Conservation (phyloP, 805 yeast species). For the Cyberlindnera bimundalis region DNA sequence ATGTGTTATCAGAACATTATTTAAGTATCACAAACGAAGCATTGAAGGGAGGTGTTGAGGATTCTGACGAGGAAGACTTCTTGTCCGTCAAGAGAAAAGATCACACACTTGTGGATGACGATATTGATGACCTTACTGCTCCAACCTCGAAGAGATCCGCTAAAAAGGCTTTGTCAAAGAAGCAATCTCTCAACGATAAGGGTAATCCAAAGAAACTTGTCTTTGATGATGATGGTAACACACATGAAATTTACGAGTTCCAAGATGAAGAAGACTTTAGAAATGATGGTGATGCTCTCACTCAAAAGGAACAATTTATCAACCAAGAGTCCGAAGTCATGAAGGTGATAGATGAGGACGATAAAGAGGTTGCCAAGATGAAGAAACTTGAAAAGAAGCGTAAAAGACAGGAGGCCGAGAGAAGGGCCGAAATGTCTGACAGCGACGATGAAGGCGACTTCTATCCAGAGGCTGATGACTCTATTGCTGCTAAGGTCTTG, state of each 20-base stretch:
- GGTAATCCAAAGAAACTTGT: conserved; percentile 74
- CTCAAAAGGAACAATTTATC: conserved; percentile 67
- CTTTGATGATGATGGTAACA: conserved; percentile 92
- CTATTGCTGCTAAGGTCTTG: conserved; percentile 33
- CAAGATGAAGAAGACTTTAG: conserved; percentile 86
- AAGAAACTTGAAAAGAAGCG: conserved; percentile 88
- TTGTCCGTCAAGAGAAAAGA: conserved; percentile 75
- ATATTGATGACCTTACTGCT: conserved; percentile 53
- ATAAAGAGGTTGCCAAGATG: conserved; percentile 70
- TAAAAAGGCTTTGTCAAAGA: conserved; percentile 85
- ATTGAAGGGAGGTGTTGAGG: conserved; percentile 16
- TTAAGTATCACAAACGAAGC: conserved; percentile 58
- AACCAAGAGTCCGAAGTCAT: conserved; percentile 62
- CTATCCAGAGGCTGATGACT: conserved; percentile 37
- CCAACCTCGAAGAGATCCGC: conserved; percentile 81
- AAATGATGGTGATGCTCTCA: conserved; percentile 61
- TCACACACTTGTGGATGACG: conserved; percentile 64
- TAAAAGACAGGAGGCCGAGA: conserved; percentile 76
- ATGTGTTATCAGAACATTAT: conserved; percentile 86
- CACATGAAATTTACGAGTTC: conserved; percentile 89
- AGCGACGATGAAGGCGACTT: conserved; percentile 24
- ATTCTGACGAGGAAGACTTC: conserved; percentile 57
- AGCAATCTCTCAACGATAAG: conserved; percentile 55
- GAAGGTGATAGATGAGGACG: conserved; percentile 70
- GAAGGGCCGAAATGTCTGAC: conserved; percentile 34